Evolutionary conservation across 371 early-diverging fungal genomes (phyloP), one percentile per base, ranked within the genome.

Genomic region (Mortierella sp.): DNA sequence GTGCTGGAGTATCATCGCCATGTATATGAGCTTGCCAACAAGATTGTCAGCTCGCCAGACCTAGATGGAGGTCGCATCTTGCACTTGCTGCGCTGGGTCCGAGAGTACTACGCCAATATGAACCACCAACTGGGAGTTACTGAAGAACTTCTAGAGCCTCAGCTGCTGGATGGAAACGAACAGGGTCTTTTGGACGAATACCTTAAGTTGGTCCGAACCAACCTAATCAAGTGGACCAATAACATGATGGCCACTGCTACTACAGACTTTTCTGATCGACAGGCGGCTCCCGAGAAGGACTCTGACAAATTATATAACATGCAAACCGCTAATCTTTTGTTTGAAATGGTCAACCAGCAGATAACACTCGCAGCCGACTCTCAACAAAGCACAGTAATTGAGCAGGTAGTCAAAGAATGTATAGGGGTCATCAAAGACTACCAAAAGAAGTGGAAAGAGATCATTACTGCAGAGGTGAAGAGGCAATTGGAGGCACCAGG

Each of bases 341-440:
- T 97, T 83, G 95, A 97, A 82, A 97, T 98, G 86, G 90, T 98
- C 71, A 97, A 97, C 79, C 97, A 98, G 85, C 98, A 98, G 75
- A 90, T 99, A 43, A 96, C 96, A 60, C 84, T 97, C 10, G 97
- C 95, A 0, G 87, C 88, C 22, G 90, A 93, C 32, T 93, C 95
- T 2, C 92, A 93, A 56, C 92, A 94, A n/a, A 94, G 93, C 19
- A 93, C 91, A 61, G 84, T 99, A 19, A 85, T 98, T 29, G 92
- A 89, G 80, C 93, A 97, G 65, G 93, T 98, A 8, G 86, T 97
- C 7, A 85, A 85, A 22, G 97, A 96, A 81, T 98, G 98, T 83
- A 88, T 92, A 76, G 89, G 89, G 43, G 90, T 92, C 1, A 90
- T 97, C 80, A 91, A 91, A 73, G 93, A 91, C 63, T 93, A 93